Conservation (phyloP, 2,329 filamentous ascomycete species). For the Clonostachys sp. region DNA sequence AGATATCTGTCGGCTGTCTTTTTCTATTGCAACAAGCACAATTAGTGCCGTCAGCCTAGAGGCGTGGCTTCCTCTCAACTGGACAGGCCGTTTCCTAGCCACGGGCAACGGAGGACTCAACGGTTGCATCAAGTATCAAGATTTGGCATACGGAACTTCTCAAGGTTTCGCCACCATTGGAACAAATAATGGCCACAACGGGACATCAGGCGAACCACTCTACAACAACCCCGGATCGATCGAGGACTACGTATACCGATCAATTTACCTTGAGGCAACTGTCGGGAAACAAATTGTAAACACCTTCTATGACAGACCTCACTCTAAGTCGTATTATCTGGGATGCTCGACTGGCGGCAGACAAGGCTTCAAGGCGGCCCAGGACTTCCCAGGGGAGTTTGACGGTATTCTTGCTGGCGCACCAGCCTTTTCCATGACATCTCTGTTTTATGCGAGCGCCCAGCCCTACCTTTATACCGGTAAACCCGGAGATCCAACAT, state of each 20-base stretch:
- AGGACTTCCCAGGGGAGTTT: conserved; percentile 50
- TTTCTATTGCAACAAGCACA: conserved; percentile 13
- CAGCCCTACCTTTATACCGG: conserved; percentile 6
- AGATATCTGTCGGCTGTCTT: neutral
- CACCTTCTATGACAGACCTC: conserved; percentile 34
- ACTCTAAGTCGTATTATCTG: conserved; percentile 45
- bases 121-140: conserved; percentile 42
- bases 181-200: conserved; percentile 46
- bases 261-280: conserved; percentile 39
- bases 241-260: conserved; percentile 26
- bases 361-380: conserved; percentile 49
- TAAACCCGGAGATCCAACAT: conserved; percentile 19
- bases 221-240: conserved; percentile 27
- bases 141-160: conserved; percentile 35
- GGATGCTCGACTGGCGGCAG: conserved; percentile 58
- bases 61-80: conserved; percentile 39
- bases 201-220: conserved; percentile 23
- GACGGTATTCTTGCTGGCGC: conserved; percentile 49
- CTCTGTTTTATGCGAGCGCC: conserved; percentile 28
- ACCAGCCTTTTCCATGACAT: conserved; percentile 30
- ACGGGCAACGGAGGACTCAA: conserved; percentile 44
- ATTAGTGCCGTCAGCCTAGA: conserved; percentile 38
- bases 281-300: conserved; percentile 41
- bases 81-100: conserved; percentile 36
- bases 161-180: conserved; percentile 41